Percentiles rank a stretch among this genome's conserved stretches.
Conservation (phyloP, 1,139 yeast genomes). For the Suhomyces yuchorum region DNA sequence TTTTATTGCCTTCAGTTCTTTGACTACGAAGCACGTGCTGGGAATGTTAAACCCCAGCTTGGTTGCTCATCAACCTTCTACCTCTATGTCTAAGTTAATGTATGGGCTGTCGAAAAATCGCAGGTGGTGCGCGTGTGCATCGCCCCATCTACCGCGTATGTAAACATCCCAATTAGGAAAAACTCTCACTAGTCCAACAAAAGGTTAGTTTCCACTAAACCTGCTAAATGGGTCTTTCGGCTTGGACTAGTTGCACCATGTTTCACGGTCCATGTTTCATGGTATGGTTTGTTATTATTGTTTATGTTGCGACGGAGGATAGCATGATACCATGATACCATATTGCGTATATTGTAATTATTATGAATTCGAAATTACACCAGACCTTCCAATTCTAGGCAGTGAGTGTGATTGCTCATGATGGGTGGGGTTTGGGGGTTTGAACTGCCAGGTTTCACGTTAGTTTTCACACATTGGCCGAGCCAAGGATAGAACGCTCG, state of each 20-base stretch:
- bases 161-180: conserved; percentile 10
- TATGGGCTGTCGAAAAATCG: conserved; percentile 10
- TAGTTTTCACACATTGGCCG: not conserved
- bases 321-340: not conserved
- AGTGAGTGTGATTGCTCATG: not conserved
- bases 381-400: not conserved
- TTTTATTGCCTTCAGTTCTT: conserved; percentile 9
- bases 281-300: not conserved
- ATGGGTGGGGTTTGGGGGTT: too few relatives aligned
- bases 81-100: conserved; percentile 8
- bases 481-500: not conserved
- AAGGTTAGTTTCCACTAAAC: not conserved
- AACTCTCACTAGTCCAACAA: not conserved
- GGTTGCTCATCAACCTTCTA: conserved; percentile 10
- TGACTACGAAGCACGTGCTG: conserved; percentile 9
- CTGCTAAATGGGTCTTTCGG: not conserved
- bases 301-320: not conserved
- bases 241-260: too few relatives aligned
- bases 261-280: not conserved
- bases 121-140: not conserved
- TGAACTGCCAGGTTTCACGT: not conserved
- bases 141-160: conserved; percentile 1
- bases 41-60: conserved; percentile 7
- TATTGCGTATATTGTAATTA: not conserved
- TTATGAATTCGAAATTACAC: not conserved